phyloP scores from a whole-genome alignment of 306 rosid species.

The Parietaria judaica region DNA sequence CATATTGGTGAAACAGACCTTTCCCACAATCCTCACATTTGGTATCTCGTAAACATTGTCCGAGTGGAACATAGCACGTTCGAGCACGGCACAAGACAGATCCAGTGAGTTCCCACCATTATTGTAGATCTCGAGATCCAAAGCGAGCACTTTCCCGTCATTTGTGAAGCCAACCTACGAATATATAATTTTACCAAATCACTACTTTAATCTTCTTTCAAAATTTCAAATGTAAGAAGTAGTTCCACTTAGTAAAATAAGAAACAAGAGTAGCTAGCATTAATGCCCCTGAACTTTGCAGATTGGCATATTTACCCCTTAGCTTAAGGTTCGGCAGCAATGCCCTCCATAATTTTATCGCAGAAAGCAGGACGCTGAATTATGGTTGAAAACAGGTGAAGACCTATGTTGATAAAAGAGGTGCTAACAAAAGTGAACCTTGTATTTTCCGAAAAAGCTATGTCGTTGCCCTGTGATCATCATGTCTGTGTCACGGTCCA shows the following conservation, averaged over 20 bases:
- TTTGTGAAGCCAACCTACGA: constrained; percentile 84
- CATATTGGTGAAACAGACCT: constrained; percentile 77
- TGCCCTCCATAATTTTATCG: too few species aligned
- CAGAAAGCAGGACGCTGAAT: too few species aligned
- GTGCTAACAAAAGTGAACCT: constrained; percentile 17
- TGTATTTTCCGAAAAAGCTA: constrained; percentile 92
- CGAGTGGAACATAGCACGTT: constrained; percentile 92
- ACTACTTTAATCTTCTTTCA: background rate
- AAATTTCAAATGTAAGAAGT: too few species aligned
- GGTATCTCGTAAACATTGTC: constrained; percentile 98
- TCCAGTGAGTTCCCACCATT: constrained; percentile 88
- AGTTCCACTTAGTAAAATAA: too few species aligned
- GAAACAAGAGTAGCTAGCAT: too few species aligned
- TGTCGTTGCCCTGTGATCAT: constrained; percentile 90
- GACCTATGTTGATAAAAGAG: background rate
- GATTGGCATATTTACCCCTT: too few species aligned
- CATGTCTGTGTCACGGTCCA: constrained; percentile 92
- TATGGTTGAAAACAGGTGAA: too few species aligned
- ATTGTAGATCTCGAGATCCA: constrained; percentile 86
- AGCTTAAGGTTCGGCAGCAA: too few species aligned
- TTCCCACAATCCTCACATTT: constrained; percentile 70
- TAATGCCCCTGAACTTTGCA: too few species aligned
- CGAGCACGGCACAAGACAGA: constrained; percentile 76
- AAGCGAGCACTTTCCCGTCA: constrained; percentile 77
- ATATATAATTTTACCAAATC: constrained; percentile 16